Percentiles rank a stretch among this genome's conserved stretches.
These are phyloP conservation scores for Calonectria crousiana DNA, from an alignment of 2,329 filamentous ascomycete species.

Conservation along the genomic window DNA sequence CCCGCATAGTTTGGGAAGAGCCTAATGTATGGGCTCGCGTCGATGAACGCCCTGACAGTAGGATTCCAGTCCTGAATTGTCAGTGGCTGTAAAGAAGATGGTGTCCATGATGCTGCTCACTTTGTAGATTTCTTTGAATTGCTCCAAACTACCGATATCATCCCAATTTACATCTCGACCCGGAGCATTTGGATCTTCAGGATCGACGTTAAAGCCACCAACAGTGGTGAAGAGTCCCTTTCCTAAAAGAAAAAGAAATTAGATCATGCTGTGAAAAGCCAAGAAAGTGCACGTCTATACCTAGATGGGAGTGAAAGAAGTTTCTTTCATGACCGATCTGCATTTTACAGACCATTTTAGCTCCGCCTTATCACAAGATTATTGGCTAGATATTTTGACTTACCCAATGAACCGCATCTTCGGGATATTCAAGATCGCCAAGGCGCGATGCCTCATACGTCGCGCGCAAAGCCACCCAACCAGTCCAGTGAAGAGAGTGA, in stretches of 20 bases:
- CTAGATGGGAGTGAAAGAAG: constrained; percentile 58
- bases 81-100: neutral
- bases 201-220: constrained; percentile 54
- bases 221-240: constrained; percentile 57
- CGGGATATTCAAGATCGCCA: constrained; percentile 52
- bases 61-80: constrained; percentile 54
- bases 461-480: constrained; percentile 58
- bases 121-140: constrained; percentile 52
- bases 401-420: constrained; percentile 56
- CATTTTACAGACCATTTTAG: neutral
- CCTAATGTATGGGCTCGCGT: constrained; percentile 54
- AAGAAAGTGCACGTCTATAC: constrained; percentile 25
- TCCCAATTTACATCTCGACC: constrained; percentile 53
- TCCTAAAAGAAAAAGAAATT: neutral
- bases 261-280: neutral
- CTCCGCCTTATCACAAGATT: neutral
- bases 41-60: constrained; percentile 52
- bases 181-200: constrained; percentile 45
- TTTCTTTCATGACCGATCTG: constrained; percentile 33
- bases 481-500: constrained; percentile 55
- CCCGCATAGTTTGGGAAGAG: constrained; percentile 59
- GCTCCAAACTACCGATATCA: constrained; percentile 49
- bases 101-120: neutral
- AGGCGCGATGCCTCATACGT: constrained; percentile 57
- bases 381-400: neutral